These are phyloP conservation scores for Neonectria coccinea DNA, from an alignment of 2,329 filamentous ascomycete species.

Conservation along the genomic window DNA sequence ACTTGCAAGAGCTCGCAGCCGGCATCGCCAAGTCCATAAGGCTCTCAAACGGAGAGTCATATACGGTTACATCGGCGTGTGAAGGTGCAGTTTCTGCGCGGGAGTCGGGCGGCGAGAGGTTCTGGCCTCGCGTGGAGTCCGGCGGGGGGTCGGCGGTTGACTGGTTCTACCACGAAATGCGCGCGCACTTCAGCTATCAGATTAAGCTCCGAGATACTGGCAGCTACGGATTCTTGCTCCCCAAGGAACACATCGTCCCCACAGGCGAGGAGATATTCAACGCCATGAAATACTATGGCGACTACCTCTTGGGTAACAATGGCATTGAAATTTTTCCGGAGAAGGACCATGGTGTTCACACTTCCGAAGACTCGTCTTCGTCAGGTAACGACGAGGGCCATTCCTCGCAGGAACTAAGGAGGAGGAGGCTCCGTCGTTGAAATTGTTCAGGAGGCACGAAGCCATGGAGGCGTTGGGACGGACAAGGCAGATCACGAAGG, in stretches of 20 bases:
- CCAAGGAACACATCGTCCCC: conserved; percentile 86
- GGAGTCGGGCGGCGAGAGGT: conserved; percentile 38
- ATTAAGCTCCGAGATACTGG: conserved; percentile 94
- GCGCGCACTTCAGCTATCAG: conserved; percentile 88
- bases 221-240: conserved; percentile 92
- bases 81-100: conserved; percentile 73
- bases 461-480: conserved; percentile 7
- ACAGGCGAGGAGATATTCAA: conserved; percentile 89
- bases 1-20: conserved; percentile 88
- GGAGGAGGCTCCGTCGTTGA: conserved; percentile 46
- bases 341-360: conserved; percentile 37
- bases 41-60: conserved; percentile 78
- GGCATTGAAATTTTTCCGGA: conserved; percentile 65
- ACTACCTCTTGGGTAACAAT: conserved; percentile 79
- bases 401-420: conserved; percentile 47
- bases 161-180: conserved; percentile 92
- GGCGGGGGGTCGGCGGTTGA: conserved; percentile 90
- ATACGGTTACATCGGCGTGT: conserved; percentile 86
- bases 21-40: conserved; percentile 92
- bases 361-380: conserved; percentile 19
- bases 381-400: conserved; percentile 26
- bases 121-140: conserved; percentile 69
- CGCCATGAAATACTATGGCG: conserved; percentile 85
- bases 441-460: conserved; percentile 8
- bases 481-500: conserved; percentile 21